Evolutionary conservation across 176 grass and related monocot species (phyloP).

Genomic region (Oryza meridionalis): DNA sequence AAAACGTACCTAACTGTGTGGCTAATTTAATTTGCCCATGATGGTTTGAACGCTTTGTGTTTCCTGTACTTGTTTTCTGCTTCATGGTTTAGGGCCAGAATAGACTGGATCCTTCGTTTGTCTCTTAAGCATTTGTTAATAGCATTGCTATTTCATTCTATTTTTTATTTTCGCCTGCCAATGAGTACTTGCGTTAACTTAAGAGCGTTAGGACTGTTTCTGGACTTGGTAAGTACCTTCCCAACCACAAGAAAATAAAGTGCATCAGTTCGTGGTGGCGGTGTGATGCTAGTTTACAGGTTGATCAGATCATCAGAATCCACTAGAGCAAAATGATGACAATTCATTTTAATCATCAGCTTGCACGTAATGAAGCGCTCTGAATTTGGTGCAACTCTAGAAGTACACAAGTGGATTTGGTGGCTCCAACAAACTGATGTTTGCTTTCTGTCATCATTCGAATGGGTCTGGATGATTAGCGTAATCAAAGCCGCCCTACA

Average conservation of each 20-base stretch:
- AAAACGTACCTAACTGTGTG: background rate
- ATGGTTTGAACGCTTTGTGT: background rate
- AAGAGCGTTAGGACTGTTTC: constrained; percentile 10
- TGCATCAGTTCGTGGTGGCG: background rate
- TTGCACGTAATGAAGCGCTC: background rate
- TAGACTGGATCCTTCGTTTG: background rate
- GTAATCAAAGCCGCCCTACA: constrained; percentile 36
- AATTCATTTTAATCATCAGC: constrained; percentile 16
- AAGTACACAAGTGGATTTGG: constrained; percentile 25
- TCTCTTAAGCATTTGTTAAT: background rate
- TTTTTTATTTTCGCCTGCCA: background rate
- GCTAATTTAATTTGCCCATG: background rate
- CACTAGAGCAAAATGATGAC: constrained; percentile 1
- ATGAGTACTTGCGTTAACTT: constrained; percentile 5
- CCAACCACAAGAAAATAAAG: constrained; percentile 13
- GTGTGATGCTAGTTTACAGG: background rate
- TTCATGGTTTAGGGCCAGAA: background rate
- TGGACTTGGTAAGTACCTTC: background rate
- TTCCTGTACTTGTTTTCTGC: background rate
- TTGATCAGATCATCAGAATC: background rate
- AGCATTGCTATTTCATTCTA: background rate
- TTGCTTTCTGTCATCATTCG: constrained; percentile 21
- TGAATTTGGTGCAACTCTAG: background rate
- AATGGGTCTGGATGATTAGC: background rate
- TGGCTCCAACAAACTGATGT: background rate